Evolutionary conservation across 2,329 filamentous ascomycete species (phyloP).

Genomic region (Rutstroemia sp.): DNA sequence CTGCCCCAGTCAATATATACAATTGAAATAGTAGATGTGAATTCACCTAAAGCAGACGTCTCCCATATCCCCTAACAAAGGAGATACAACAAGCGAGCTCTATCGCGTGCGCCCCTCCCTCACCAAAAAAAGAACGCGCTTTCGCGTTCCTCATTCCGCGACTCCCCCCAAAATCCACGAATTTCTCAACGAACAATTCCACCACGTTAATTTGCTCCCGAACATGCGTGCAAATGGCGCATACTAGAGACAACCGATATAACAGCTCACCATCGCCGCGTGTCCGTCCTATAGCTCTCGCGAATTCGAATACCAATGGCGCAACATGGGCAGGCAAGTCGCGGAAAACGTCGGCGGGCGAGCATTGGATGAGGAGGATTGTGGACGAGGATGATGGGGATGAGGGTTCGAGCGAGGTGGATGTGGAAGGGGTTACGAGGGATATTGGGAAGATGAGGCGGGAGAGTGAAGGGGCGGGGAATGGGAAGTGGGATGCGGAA

Average conservation of each 20-base stretch:
- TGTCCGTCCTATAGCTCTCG: not conserved
- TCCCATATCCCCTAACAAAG: not conserved
- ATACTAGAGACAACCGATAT: constrained; percentile 5
- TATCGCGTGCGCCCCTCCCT: not conserved
- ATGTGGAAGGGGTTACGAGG: constrained; percentile 6
- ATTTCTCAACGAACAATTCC: not conserved
- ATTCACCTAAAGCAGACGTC: too few relatives aligned
- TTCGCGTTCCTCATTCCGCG: constrained; percentile 2
- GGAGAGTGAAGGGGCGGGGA: constrained; percentile 13
- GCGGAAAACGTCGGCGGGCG: not conserved
- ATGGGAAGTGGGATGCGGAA: constrained; percentile 21
- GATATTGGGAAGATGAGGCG: constrained; percentile 7
- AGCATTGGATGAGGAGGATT: constrained; percentile 4
- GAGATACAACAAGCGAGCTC: not conserved
- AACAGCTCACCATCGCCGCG: constrained; percentile 9
- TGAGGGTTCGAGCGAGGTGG: not conserved
- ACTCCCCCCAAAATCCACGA: not conserved
- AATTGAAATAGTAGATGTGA: too few relatives aligned
- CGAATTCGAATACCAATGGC: not conserved
- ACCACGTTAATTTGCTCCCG: not conserved
- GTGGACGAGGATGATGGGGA: not conserved
- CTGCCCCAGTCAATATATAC: too few relatives aligned
- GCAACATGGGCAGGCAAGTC: not conserved
- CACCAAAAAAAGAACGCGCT: not conserved
- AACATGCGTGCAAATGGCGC: constrained; percentile 8